A percentile compares a stretch with the other conserved stretches of the same genome.
These are phyloP conservation scores for Royoungia palumana DNA, from an alignment of 768 basidiomycete genomes.

Conservation along the genomic window DNA sequence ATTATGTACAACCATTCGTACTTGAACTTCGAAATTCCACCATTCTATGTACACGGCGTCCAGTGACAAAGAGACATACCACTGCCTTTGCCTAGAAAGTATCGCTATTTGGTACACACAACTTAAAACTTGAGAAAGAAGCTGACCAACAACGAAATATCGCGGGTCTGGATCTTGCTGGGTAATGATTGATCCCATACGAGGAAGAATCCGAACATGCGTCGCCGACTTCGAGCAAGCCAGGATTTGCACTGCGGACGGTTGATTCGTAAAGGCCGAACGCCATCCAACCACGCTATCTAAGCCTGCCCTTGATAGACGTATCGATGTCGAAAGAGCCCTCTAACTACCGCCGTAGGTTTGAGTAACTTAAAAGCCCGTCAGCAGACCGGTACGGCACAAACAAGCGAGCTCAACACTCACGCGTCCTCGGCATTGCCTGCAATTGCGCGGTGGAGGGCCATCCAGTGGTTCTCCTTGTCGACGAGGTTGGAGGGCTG, in stretches of 20 bases:
- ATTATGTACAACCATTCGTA: conserved; percentile 29
- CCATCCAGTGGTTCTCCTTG: conserved; percentile 85
- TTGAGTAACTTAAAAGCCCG: conserved; percentile 55
- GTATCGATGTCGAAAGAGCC: conserved; percentile 80
- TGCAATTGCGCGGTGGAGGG: conserved; percentile 78
- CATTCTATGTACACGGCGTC: conserved; percentile 81
- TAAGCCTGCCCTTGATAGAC: conserved; percentile 67
- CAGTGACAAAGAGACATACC: conserved; percentile 71
- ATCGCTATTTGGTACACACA: background rate
- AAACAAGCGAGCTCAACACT: conserved; percentile 26
- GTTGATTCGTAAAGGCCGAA: conserved; percentile 94
- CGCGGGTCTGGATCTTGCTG: conserved; percentile 67
- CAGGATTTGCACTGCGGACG: conserved; percentile 66
- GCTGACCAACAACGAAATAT: conserved; percentile 72
- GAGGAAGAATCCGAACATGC: conserved; percentile 71
- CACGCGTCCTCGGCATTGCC: conserved; percentile 74
- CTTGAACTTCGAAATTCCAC: conserved; percentile 72
- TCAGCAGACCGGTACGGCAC: conserved; percentile 11
- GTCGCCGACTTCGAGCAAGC: conserved; percentile 43
- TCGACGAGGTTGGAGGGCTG: conserved; percentile 77
- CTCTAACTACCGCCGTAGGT: too few species aligned
- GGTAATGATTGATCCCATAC: conserved; percentile 75
- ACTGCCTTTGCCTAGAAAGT: conserved; percentile 73
- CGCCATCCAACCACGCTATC: conserved; percentile 91
- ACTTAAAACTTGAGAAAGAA: conserved; percentile 8